Evolutionary conservation across 495 filamentous ascomycete genomes (phyloP).

Genomic region (Xylaria scruposa): DNA sequence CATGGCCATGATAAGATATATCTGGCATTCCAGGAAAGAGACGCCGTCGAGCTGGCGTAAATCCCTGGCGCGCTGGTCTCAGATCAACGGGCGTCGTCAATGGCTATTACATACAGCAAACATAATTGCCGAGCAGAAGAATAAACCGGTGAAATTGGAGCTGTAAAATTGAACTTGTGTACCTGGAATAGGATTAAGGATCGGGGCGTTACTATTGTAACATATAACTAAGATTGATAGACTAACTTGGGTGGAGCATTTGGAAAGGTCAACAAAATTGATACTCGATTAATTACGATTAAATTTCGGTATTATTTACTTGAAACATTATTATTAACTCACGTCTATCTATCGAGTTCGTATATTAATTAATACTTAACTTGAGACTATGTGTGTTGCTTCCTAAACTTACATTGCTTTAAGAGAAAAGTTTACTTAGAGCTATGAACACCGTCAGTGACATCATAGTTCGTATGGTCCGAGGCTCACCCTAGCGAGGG

Average conservation of each 20-base stretch:
- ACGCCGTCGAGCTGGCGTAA: conserved; percentile 24
- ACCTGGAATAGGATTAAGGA: too few species aligned
- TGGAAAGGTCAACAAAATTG: background rate
- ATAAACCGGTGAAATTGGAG: conserved; percentile 41
- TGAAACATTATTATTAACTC: background rate
- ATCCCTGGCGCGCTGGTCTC: conserved; percentile 22
- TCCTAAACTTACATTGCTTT: background rate
- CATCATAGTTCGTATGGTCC: background rate
- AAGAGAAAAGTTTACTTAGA: background rate
- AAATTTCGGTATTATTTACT: background rate
- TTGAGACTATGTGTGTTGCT: background rate
- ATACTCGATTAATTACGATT: background rate
- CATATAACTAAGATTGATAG: conserved; percentile 11
- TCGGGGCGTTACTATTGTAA: background rate
- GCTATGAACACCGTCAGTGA: background rate
- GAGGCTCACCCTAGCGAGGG: background rate
- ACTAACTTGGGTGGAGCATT: background rate
- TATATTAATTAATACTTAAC: background rate
- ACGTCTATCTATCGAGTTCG: background rate
- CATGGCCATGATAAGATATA: conserved; percentile 24
- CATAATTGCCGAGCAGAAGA: conserved; percentile 37
- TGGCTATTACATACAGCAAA: conserved; percentile 24
- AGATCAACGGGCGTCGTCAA: conserved; percentile 26
- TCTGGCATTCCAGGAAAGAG: conserved; percentile 26
- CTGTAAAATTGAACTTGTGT: conserved; percentile 1